Evolutionary conservation across 1,139 yeast genomes (phyloP).

Genomic region (Torulaspora pretoriensis): DNA sequence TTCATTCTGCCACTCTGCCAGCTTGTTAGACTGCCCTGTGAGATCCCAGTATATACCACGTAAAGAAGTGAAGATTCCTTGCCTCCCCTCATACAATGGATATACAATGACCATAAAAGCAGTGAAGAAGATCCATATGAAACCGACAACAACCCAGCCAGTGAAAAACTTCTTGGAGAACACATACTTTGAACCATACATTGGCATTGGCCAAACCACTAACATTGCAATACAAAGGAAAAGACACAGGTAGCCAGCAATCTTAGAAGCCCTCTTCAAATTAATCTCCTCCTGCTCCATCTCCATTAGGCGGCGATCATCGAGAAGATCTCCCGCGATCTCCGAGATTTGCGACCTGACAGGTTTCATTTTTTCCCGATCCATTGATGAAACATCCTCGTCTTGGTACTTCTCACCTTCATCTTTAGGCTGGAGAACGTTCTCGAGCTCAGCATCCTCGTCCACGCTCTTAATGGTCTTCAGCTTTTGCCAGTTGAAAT

Average conservation of each 20-base stretch:
- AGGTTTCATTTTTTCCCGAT: constrained; percentile 42
- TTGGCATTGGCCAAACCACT: constrained; percentile 83
- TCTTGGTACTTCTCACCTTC: constrained; percentile 21
- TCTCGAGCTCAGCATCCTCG: constrained; percentile 55
- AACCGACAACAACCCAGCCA: constrained; percentile 76
- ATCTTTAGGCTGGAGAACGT: constrained; percentile 34
- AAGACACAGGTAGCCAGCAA: constrained; percentile 53
- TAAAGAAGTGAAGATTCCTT: constrained; percentile 54
- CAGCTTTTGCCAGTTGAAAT: constrained; percentile 68
- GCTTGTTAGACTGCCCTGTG: constrained; percentile 67
- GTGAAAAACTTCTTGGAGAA: constrained; percentile 71
- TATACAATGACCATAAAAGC: constrained; percentile 53
- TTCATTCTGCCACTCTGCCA: constrained; percentile 65
- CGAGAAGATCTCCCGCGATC: constrained; percentile 44
- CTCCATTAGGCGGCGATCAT: constrained; percentile 29
- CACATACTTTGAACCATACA: constrained; percentile 71
- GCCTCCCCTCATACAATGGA: constrained; percentile 66
- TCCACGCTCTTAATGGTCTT: constrained; percentile 58
- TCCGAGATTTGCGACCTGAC: constrained; percentile 26
- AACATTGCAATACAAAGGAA: constrained; percentile 56
- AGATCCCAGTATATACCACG: constrained; percentile 84
- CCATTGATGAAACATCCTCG: constrained; percentile 32
- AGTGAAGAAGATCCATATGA: constrained; percentile 65
- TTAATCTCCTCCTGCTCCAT: constrained; percentile 44
- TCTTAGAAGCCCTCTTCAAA: constrained; percentile 49